Base-by-base conservation (phyloP, 306 rosid species). In the Cicer judaicum region DNA sequence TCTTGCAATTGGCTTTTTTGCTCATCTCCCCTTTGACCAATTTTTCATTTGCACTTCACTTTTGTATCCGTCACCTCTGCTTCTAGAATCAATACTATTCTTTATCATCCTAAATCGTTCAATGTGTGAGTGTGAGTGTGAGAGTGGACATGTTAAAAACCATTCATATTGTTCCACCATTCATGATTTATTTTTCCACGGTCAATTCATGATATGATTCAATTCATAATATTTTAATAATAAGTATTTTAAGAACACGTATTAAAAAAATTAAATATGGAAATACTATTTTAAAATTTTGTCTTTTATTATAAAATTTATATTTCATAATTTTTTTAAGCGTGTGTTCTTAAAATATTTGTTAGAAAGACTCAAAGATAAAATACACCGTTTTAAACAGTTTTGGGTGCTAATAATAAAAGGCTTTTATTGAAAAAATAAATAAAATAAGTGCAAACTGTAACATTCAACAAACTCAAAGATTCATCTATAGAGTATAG, bases 11-110 rank as follows among this genome's bases (percentile, higher is more conserved):
- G 46, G 68, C 68, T 14, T 8, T 70, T 73, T 56, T 68, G 80
- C 80, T 80, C 84, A 68, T 52, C 76, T 80, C 52, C 14, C 83
- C 34, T 53, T 79, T 79, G 77, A 78, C 82, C 82, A 62, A 1
- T 39, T 61, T 21, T 71, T 78, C 64, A 19, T 67, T 34, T 44
- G 56, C 53, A 10, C 65, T 46, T 21, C 10, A 57, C 2, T 54
- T 29, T 59, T 11, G 15, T 10, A 57, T 56, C 12, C 55, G n/a
- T 57, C 72, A 40, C 18, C 53, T 70, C 46, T 39, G 57, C 80
- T 80, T 80, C 80, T 80, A 80, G 80, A 80, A 67, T 36, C 15
- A 8, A 2, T n/a, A 1, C 29, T 46, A 15, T 9, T 18, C 10
- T 21, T 7, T 50, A 21, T 29, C 15, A 39, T 70, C 61, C 63